Conservation (phyloP, 164 flowering plant species). For the Nymphaea colorata region DNA sequence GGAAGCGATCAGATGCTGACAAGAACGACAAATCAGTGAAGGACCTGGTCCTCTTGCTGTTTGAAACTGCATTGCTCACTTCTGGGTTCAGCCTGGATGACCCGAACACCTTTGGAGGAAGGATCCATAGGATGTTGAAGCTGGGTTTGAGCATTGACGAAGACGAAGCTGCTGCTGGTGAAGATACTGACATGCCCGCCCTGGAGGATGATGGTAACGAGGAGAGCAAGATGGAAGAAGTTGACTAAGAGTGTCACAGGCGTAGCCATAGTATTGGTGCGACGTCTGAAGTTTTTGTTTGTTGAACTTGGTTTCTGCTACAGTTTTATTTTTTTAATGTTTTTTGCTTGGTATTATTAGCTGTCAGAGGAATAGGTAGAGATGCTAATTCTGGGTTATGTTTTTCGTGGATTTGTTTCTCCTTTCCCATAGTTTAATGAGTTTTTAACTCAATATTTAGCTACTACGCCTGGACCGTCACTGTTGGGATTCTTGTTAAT, state of each 20-base stretch:
- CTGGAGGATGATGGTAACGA: conserved; percentile 14
- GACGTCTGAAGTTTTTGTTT: too few relatives aligned
- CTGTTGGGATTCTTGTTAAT: too few relatives aligned
- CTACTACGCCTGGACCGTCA: too few relatives aligned
- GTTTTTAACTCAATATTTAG: too few relatives aligned
- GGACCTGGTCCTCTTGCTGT: conserved; percentile 44
- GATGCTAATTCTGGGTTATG: too few relatives aligned
- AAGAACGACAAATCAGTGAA: conserved; percentile 59
- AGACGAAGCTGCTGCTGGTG: conserved; percentile 18
- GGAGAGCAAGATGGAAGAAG: conserved; percentile 27
- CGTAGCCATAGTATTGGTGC: too few relatives aligned
- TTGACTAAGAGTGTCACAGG: conserved; percentile 6
- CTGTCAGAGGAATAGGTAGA: too few relatives aligned
- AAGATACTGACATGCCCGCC: conserved; percentile 15
- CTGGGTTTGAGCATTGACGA: conserved; percentile 51
- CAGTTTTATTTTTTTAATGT: too few relatives aligned
- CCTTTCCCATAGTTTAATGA: too few relatives aligned
- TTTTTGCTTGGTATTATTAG: too few relatives aligned
- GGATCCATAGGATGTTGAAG: conserved; percentile 60
- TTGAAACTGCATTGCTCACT: conserved; percentile 47
- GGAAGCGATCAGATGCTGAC: conserved; percentile 54
- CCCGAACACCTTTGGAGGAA: conserved; percentile 38
- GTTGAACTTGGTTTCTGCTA: too few relatives aligned
- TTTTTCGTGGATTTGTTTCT: too few relatives aligned
- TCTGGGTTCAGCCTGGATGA: conserved; percentile 59